Evolutionary conservation across 208 protist species (phyloP), one percentile per base, ranked within the genome.

Genomic region (Leishmania aethiopica): DNA sequence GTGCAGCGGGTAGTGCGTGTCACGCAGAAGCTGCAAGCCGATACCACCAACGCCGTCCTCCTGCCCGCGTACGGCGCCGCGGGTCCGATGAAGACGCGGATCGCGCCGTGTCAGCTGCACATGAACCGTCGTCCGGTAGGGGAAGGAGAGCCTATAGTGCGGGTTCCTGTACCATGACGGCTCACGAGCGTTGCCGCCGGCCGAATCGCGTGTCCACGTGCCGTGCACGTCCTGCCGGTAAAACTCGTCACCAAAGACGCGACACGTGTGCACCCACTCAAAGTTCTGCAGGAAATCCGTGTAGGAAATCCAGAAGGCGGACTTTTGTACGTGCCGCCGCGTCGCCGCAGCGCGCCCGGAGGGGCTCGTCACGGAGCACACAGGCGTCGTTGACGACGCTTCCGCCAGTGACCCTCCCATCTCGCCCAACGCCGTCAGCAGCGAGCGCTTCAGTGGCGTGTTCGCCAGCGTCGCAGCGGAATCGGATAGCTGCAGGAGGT

Each of bases 221-320:
- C 91, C 85, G 47, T 90, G 78, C 37, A 97, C 55, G 80, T 92
- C 80, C 35, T 83, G 80, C 25, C 90, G 85, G 69, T 86, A n/a
- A 71, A 85, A 91, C 10, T 88, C 85, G 4, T 88, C 80, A n/a
- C 82, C 73, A 78, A 97, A 96, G 25, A 84, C n/a, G 49, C 90
- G 87, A 78, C 91, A 94, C 10, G 93, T 62, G 71, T 97, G 93
- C 19, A 96, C 82, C 71, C 92, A 86, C 69, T 80, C 83, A 79
- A 98, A 96, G 69, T 82, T 81, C 53, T 79, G 37, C 64, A 98
- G 69, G 83, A 98, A 96, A 67, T 94, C 89, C 17, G 72, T 71
- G 79, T 96, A 97, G n/a, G 90, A 87, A n/a, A 98, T 95, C 95
- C 95, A 98, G 74, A 97, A 98, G 15, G 87, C 77, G 13, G 78